phyloP scores from a whole-genome alignment of 2,329 filamentous ascomycete genomes.

The Monilinia polystroma region DNA sequence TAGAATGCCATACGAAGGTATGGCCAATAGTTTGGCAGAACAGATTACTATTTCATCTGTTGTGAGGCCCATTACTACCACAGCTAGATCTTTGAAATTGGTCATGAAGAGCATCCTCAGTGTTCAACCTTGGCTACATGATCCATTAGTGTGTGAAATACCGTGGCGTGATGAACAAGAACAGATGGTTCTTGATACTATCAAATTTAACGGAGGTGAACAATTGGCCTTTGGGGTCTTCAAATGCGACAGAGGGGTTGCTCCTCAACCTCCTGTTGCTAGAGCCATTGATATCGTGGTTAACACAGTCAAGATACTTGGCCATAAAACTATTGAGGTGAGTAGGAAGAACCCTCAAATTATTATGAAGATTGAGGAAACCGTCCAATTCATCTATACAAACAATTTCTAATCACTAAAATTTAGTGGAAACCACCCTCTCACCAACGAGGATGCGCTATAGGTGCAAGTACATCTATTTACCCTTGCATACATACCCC shows the following conservation, averaged over 20 bases:
- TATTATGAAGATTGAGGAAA: neutral
- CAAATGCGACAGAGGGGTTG: conserved; percentile 50
- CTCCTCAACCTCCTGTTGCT: conserved; percentile 56
- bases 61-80: conserved; percentile 61
- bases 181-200: conserved; percentile 42
- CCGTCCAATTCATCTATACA: neutral
- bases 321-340: conserved; percentile 54
- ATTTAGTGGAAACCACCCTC: conserved; percentile 54
- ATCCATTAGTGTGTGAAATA: conserved; percentile 63
- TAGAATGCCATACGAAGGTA: conserved; percentile 51
- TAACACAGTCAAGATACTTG: conserved; percentile 49
- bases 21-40: conserved; percentile 59
- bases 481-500: conserved; percentile 20
- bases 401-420: neutral
- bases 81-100: conserved; percentile 53
- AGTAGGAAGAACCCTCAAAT: neutral
- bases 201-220: conserved; percentile 40
- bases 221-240: conserved; percentile 56
- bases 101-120: conserved; percentile 56
- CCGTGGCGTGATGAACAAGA: conserved; percentile 58
- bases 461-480: conserved; percentile 44
- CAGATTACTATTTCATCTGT: conserved; percentile 63
- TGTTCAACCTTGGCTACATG: conserved; percentile 62
- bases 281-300: conserved; percentile 54
- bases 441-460: conserved; percentile 44